A percentile compares a stretch with the other conserved stretches of the same genome.
Evolutionary conservation across 345 rosid species (phyloP).

Genomic region (Rhodamnia rubescens): DNA sequence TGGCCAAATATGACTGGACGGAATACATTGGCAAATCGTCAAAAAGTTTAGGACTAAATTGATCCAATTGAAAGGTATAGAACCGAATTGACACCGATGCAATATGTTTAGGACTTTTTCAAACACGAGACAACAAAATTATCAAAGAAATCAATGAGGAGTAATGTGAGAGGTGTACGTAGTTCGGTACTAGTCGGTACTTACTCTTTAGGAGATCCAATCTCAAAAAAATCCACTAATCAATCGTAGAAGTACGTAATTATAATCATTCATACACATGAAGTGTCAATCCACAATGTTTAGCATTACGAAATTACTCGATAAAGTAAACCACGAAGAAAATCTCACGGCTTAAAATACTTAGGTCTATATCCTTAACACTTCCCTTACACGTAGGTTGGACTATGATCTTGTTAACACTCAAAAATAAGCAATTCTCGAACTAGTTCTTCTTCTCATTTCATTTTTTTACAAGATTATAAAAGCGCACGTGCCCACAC

Average conservation of each 20-base stretch:
- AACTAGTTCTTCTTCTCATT: no score
- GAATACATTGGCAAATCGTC: no score
- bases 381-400: background rate
- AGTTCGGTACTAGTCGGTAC: background rate
- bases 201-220: no score
- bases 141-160: background rate
- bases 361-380: background rate
- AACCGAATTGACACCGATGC: no score
- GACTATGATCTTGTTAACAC: background rate
- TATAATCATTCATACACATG: background rate
- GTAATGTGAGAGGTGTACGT: background rate
- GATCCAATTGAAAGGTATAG: no score
- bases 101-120: no score
- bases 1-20: no score
- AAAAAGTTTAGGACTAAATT: no score
- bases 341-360: background rate
- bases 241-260: background rate
- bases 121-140: background rate
- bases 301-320: background rate
- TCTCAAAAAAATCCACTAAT: background rate
- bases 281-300: background rate
- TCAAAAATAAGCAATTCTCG: no score
- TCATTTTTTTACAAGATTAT: no score
- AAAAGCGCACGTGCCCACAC: no score
- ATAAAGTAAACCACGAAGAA: background rate